Percentiles rank a stretch among this genome's conserved stretches.
phyloP scores from a whole-genome alignment of 148 eudicot genomes.

The Vaccinium vitisidaea region DNA sequence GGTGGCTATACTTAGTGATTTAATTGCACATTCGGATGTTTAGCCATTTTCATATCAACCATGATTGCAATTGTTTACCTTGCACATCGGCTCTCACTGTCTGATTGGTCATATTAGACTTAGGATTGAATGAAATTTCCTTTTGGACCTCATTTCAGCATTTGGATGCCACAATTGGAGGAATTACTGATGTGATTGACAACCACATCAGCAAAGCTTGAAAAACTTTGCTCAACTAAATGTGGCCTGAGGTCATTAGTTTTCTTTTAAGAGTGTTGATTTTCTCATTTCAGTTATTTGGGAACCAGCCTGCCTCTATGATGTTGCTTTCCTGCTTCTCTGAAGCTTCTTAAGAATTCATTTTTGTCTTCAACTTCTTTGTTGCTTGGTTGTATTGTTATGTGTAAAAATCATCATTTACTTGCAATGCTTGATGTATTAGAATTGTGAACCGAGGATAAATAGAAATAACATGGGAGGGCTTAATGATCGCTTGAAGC shows the following conservation, averaged over 20 bases:
- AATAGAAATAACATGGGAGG: constrained; percentile 37
- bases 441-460: not conserved
- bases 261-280: too few species aligned
- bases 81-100: too few species aligned
- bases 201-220: not conserved
- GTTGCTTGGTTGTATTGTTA: not conserved
- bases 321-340: not conserved
- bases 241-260: not conserved
- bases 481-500: constrained; percentile 19
- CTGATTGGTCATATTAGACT: too few species aligned
- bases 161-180: not conserved
- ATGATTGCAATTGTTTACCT: too few species aligned
- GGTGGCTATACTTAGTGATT: too few species aligned
- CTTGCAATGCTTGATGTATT: not conserved
- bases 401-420: not conserved
- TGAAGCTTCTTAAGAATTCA: not conserved
- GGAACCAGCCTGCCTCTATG: not conserved
- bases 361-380: not conserved
- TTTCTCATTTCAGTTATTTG: not conserved
- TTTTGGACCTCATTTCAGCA: too few species aligned
- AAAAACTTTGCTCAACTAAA: not conserved
- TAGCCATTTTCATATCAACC: too few species aligned
- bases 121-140: too few species aligned
- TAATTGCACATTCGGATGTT: too few species aligned
- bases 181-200: not conserved